A percentile compares a stretch with the other conserved stretches of the same genome.
These are phyloP conservation scores for Glycine tomentella DNA, from an alignment of 306 rosid species.

Conservation along the genomic window DNA sequence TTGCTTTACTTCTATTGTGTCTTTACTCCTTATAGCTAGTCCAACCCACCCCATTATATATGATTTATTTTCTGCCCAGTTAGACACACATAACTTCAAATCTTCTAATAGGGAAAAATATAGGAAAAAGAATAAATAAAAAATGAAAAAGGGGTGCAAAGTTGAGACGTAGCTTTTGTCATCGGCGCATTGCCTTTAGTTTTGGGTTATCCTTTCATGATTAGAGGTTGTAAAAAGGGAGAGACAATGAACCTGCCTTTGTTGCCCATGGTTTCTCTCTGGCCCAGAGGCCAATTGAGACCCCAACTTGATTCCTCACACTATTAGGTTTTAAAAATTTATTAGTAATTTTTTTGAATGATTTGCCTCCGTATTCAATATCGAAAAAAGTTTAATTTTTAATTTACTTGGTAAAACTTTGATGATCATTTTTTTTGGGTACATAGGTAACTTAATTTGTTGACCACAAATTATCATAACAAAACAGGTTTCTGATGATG, in stretches of 20 bases:
- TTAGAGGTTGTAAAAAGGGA: conserved; percentile 11
- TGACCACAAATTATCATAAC: neutral
- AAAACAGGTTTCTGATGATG: neutral
- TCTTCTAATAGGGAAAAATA: neutral
- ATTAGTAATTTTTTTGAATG: neutral
- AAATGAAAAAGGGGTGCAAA: neutral
- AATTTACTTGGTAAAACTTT: neutral
- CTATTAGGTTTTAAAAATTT: neutral
- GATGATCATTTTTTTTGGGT: neutral
- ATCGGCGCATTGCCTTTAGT: neutral
- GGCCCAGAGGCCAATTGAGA: neutral
- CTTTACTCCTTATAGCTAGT: neutral
- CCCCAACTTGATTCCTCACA: neutral
- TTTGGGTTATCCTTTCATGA: conserved; percentile 14
- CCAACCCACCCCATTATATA: conserved; percentile 21
- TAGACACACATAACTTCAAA: neutral
- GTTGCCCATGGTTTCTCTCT: conserved; percentile 31
- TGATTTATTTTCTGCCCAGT: neutral
- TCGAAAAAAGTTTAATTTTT: neutral
- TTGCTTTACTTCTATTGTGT: neutral
- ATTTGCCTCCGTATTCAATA: neutral
- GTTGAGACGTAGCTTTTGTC: conserved; percentile 15
- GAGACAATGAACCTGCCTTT: conserved; percentile 24
- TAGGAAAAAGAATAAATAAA: conserved; percentile 25
- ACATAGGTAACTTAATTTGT: neutral